Evolutionary conservation across 2,329 filamentous ascomycete genomes (phyloP).

Genomic region (Apiospora pterosperma): DNA sequence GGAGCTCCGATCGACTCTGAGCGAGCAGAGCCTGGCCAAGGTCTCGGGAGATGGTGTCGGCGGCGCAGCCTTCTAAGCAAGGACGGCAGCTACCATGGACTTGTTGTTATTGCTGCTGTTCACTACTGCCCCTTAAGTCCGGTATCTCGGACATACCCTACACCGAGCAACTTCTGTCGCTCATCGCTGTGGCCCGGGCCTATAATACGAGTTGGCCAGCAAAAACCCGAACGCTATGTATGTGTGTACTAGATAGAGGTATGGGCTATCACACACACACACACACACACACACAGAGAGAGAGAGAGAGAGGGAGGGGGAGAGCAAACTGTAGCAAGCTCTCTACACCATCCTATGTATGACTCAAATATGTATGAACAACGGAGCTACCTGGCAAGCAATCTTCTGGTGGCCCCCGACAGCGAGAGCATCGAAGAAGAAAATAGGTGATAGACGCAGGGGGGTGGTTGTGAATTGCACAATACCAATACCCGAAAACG

Average conservation of each 20-base stretch:
- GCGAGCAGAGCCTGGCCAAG: constrained; percentile 54
- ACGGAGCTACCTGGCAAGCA: neutral
- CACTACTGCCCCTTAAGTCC: no score
- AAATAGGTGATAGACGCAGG: no score
- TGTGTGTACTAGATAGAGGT: neutral
- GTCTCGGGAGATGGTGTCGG: constrained; percentile 53
- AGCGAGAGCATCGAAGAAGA: neutral
- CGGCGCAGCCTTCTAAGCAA: constrained; percentile 48
- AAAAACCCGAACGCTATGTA: neutral
- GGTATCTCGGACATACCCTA: no score
- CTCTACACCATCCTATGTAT: neutral
- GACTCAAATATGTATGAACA: neutral
- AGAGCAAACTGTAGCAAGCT: neutral
- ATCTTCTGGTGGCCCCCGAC: neutral
- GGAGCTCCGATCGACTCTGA: constrained; percentile 54
- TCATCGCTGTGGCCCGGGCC: no score
- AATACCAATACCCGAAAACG: no score
- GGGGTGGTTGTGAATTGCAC: no score
- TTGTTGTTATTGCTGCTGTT: neutral
- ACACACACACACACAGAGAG: no score
- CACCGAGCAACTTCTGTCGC: no score
- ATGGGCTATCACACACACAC: neutral
- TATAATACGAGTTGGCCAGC: neutral
- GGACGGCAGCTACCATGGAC: neutral
- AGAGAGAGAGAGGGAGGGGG: neutral